Evolutionary conservation across 2,329 filamentous ascomycete species (phyloP).

Genomic region (Pestalotiopsis sp.): DNA sequence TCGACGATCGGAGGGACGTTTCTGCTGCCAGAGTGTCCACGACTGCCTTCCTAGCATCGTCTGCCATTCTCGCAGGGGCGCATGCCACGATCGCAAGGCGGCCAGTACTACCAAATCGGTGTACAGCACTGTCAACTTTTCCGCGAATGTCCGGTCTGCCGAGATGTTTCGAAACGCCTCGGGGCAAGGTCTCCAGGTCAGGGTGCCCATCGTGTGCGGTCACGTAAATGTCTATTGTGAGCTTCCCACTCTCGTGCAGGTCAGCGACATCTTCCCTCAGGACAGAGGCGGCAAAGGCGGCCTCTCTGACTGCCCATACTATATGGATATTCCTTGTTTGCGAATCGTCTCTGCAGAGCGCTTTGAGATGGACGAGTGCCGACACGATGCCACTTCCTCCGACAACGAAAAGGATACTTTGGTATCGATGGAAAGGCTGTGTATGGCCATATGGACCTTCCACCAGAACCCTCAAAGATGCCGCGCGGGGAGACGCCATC

Average conservation of each 20-base stretch:
- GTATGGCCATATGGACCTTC: slow-evolving; percentile 50
- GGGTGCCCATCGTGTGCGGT: slow-evolving; percentile 23
- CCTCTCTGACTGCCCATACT: slow-evolving; percentile 48
- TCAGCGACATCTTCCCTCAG: slow-evolving; percentile 35
- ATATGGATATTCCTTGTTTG: slow-evolving; percentile 33
- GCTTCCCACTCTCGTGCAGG: slow-evolving; percentile 27
- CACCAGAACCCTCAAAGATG: slow-evolving; percentile 39
- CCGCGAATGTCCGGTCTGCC: slow-evolving; percentile 36
- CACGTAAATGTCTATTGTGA: slow-evolving; percentile 41
- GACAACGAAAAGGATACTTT: slow-evolving; percentile 44
- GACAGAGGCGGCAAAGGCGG: slow-evolving; percentile 38
- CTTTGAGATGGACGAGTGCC: slow-evolving; percentile 40
- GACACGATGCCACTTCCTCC: slow-evolving; percentile 50
- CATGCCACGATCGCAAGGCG: slow-evolving; percentile 46
- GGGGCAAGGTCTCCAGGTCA: slow-evolving; percentile 11
- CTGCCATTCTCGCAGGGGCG: slow-evolving; percentile 47
- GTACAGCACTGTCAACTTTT: slow-evolving; percentile 33
- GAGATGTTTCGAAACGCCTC: slow-evolving; percentile 22
- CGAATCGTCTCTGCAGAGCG: slow-evolving; percentile 23
- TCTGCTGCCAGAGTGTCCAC: slow-evolving; percentile 31
- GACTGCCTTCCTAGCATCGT: slow-evolving; percentile 42
- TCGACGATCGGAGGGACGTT: slow-evolving; percentile 11
- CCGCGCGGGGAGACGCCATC: slow-evolving; percentile 24
- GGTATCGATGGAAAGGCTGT: slow-evolving; percentile 39
- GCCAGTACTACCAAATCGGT: slow-evolving; percentile 20